Base-by-base conservation (phyloP, 73 alveolate species). In the Tetrahymena borealis region DNA sequence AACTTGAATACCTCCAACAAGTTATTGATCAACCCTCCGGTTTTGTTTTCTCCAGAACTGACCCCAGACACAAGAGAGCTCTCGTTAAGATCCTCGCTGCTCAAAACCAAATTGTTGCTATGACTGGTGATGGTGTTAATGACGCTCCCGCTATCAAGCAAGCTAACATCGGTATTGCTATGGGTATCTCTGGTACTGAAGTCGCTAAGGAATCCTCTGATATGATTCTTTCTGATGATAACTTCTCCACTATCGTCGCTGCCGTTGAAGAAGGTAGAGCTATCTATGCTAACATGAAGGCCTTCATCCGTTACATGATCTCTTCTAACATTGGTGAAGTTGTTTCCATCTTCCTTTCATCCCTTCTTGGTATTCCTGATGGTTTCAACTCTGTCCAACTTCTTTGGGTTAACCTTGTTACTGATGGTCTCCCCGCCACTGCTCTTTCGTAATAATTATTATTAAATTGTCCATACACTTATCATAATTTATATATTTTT, bases 41-140 rank as follows among this genome's bases (percentile, higher is more conserved):
- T 13, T 79, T 92, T 33, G 95, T 98, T 18, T 98, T 98, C 96
- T 95, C 99, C 39, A 94, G 99, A 94, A 98, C 99, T 0, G 99
- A 96, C 91, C 99, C 99, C 36, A 94, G 97, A 92, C 99, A 98
- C 96, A 97, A 97, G 94, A 94, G 98, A 91, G 99, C 96, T 91
- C 95, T 97, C 32, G 99, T 97, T 24, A 97, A 96, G 94, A 15
- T 93, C 79, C 95, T 96, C 20, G 94, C 94, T 92, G 95, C 91
- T 15, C 78, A 92, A 92, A 95, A 96, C 90, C 79, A 97, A 91
- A 96, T 98, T 32, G 99, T 97, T 10, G 99, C 99, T 20, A 99
- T 99, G 98, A 98, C 99, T 78, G 99, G 99, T 20, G 99, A 99
- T 96, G 99, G 99, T 33, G 99, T 99, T 40, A 99, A 99, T 91